Evolutionary conservation across 495 filamentous ascomycete species (phyloP).

Genomic region (Annulohypoxylon bovei): DNA sequence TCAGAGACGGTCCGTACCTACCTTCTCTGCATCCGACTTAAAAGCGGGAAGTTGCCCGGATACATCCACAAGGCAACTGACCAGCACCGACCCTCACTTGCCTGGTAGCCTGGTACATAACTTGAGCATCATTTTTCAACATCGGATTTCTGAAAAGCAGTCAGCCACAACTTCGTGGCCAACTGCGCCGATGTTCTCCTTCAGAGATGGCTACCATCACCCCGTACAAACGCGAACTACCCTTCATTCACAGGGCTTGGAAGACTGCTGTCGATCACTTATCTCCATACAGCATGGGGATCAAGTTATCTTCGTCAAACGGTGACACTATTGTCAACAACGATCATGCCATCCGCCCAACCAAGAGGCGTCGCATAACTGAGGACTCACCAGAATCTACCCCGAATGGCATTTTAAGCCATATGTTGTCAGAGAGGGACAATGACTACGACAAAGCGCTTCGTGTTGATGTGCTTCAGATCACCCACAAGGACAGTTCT

Average conservation of each 20-base stretch:
- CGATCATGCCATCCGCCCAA: slow-evolving; percentile 43
- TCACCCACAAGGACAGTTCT: slow-evolving; percentile 56
- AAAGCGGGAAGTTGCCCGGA: slow-evolving; percentile 5
- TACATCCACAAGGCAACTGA: neutral
- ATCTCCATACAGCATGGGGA: slow-evolving; percentile 52
- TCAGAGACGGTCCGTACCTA: slow-evolving; percentile 7
- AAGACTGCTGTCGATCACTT: slow-evolving; percentile 46
- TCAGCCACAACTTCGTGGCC: slow-evolving; percentile 39
- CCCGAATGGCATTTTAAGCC: slow-evolving; percentile 37
- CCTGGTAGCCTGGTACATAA: neutral
- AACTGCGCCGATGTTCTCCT: slow-evolving; percentile 48
- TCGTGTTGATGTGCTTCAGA: slow-evolving; percentile 59
- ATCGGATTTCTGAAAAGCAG: slow-evolving; percentile 17
- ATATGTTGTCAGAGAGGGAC: slow-evolving; percentile 44
- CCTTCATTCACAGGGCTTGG: slow-evolving; percentile 48
- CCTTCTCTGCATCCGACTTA: slow-evolving; percentile 2
- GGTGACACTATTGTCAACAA: slow-evolving; percentile 46
- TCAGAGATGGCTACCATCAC: slow-evolving; percentile 48
- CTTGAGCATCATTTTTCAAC: neutral
- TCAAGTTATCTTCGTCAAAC: slow-evolving; percentile 51
- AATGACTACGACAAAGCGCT: slow-evolving; percentile 51
- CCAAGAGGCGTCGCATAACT: slow-evolving; percentile 54
- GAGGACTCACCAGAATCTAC: slow-evolving; percentile 43
- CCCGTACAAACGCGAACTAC: slow-evolving; percentile 48
- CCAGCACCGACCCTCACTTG: neutral